Base-by-base conservation (phyloP, 1,284 basidiomycete species). In the Puccinia triticina region DNA sequence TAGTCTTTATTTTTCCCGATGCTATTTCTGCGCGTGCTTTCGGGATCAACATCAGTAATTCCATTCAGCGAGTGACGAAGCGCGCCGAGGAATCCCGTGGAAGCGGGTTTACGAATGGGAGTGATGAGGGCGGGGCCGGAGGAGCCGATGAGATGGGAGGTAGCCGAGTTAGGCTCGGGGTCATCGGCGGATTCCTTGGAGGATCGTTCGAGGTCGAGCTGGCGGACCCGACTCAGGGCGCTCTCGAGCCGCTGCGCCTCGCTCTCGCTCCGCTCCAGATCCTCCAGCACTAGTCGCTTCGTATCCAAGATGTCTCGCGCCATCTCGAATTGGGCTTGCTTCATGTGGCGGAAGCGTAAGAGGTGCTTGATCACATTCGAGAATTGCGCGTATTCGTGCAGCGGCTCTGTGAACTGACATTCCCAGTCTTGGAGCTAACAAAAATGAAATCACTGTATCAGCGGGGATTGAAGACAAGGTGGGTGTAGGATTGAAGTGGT, bases 1-100 rank as follows among this genome's bases (percentile, higher is more conserved):
- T 91, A 92, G 88, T 99, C 97, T 85, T 94, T 90, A 1, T 95
- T 95, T 88, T 96, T 98, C 84, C 92, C 93, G 84, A 99, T 98
- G 82, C 92, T 92, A 85, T 93, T 97, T 83, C 96, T 90, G 83
- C 97, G 90, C 5, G 96, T 96, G 21, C 93, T 94, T 88, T 98
- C 97, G 0, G 97, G 96, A 88, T 99, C 97, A 10, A 94, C 93
- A 85, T 99, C 97, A 92, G 99, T 98, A 91, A 99, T 96, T 14
- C 94, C 94, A 85, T 96, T 95, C 83, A 99, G 88, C 32, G 95
- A 96, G 88, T 98, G 95, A 85, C 93, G 95, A 78, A 99, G 89
- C 10, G 97, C 96, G 85, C 92, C 95, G 61, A 99, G 86, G 37
- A 99, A 88, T 8, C 95, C 96, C 89, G 76, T 59, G 71, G 77